phyloP scores from a whole-genome alignment of 257 asterid genomes.

The Verbascum thapsus region DNA sequence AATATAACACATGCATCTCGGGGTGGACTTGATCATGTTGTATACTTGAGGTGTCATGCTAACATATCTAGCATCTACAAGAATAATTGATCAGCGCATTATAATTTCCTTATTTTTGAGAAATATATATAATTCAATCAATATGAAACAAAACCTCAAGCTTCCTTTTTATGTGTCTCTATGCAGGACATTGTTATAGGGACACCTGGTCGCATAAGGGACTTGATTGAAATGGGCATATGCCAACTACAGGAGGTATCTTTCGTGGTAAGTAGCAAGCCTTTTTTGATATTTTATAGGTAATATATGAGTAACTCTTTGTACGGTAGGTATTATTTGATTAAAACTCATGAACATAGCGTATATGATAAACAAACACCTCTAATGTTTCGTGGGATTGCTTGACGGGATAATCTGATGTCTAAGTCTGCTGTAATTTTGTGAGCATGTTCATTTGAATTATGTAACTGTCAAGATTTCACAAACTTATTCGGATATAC shows the following conservation, averaged over 20 bases:
- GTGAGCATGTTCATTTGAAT: not conserved
- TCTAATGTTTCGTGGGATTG: constrained; percentile 2
- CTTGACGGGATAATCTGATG: not conserved
- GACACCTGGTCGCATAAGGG: constrained; percentile 95
- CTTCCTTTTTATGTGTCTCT: constrained; percentile 20
- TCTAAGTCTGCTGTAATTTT: not conserved
- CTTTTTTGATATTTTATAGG: not conserved
- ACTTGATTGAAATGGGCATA: constrained; percentile 87
- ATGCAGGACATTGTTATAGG: constrained; percentile 94
- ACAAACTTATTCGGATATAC: not conserved
- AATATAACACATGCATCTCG: not conserved
- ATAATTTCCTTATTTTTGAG: constrained; percentile 8
- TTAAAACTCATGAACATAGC: constrained; percentile 2
- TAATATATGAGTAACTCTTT: constrained; percentile 1
- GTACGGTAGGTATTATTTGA: not conserved
- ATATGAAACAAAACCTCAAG: constrained; percentile 17
- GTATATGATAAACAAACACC: constrained; percentile 1
- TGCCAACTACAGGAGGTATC: constrained; percentile 80
- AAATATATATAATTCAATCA: not conserved
- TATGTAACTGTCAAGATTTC: not conserved
- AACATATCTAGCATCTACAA: constrained; percentile 6
- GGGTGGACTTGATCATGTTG: constrained; percentile 12
- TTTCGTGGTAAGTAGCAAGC: constrained; percentile 70
- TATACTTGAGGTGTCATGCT: not conserved
- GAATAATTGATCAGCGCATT: not conserved